Conservation (phyloP, 768 basidiomycete genomes). For the Pleurotus platypus region DNA sequence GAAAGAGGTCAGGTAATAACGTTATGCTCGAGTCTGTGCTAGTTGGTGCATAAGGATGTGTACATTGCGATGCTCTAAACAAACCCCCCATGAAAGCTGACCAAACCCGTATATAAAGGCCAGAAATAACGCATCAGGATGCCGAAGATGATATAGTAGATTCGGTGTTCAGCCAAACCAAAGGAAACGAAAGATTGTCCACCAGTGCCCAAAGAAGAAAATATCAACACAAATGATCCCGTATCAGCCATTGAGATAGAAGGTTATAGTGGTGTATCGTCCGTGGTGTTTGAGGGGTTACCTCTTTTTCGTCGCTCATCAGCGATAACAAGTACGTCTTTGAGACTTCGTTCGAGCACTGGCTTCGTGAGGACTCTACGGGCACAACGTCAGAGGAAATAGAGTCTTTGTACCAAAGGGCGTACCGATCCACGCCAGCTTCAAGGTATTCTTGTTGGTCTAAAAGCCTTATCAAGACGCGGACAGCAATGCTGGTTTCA, state of each 20-base stretch:
- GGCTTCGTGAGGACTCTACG: slow-evolving; percentile 76
- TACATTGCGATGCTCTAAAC: background rate
- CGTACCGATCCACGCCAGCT: slow-evolving; percentile 74
- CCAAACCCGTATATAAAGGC: slow-evolving; percentile 1
- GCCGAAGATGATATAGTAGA: slow-evolving; percentile 5
- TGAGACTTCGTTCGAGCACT: slow-evolving; percentile 57
- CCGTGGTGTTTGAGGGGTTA: background rate
- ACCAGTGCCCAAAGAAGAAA: slow-evolving; percentile 6
- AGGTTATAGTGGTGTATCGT: slow-evolving; percentile 9
- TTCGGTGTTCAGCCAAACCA: slow-evolving; percentile 2
- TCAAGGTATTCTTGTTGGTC: slow-evolving; percentile 76
- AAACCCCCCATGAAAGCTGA: slow-evolving; percentile 5
- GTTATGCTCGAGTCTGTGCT: background rate
- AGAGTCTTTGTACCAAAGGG: slow-evolving; percentile 5
- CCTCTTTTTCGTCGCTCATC: slow-evolving; percentile 40
- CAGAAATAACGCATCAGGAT: background rate
- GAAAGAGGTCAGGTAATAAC: background rate
- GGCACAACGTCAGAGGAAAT: background rate
- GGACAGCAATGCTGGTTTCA: slow-evolving; percentile 5
- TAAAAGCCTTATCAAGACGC: slow-evolving; percentile 16
- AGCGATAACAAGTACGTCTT: slow-evolving; percentile 41
- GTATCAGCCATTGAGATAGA: slow-evolving; percentile 4
- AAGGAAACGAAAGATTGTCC: background rate
- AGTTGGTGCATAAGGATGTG: background rate
- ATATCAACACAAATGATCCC: slow-evolving; percentile 4